A percentile compares a stretch with the other conserved stretches of the same genome.
Conservation (phyloP, 2,329 filamentous ascomycete species). For the Calonectria hawksworthii region DNA sequence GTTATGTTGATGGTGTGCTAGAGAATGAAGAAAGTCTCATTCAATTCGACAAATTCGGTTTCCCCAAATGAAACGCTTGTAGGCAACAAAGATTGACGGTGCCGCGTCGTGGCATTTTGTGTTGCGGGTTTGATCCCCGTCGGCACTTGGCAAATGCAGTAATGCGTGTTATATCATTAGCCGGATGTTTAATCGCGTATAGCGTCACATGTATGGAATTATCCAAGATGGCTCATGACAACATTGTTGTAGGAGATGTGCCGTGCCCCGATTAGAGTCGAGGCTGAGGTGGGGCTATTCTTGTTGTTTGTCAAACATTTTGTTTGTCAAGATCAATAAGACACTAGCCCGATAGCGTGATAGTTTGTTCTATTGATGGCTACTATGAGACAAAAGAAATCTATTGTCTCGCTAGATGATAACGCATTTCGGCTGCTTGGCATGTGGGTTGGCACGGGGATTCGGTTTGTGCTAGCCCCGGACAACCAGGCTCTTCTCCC, state of each 20-base stretch:
- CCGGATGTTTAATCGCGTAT: background rate
- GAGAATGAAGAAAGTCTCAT: background rate
- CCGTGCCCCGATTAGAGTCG: background rate
- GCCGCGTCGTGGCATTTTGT: background rate
- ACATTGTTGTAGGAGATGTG: background rate
- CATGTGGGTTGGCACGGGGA: too few relatives aligned
- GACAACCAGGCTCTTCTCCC: too few relatives aligned
- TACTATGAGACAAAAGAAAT: background rate
- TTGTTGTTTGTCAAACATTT: background rate
- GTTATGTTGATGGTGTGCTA: background rate
- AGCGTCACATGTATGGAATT: background rate
- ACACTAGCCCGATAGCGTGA: background rate
- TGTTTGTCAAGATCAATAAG: background rate
- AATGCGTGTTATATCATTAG: background rate
- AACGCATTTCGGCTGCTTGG: background rate
- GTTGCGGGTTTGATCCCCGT: background rate
- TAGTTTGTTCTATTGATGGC: background rate
- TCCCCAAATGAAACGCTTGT: background rate
- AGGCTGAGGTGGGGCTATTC: background rate
- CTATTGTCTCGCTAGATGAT: background rate
- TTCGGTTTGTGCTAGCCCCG: too few relatives aligned
- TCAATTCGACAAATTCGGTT: background rate
- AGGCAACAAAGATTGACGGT: background rate
- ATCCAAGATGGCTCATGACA: background rate
- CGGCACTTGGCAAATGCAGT: background rate